A percentile compares a stretch with the other conserved stretches of the same genome.
phyloP scores from a whole-genome alignment of 2,329 filamentous ascomycete genomes.

The Paracorniculantispora psalliotae region DNA sequence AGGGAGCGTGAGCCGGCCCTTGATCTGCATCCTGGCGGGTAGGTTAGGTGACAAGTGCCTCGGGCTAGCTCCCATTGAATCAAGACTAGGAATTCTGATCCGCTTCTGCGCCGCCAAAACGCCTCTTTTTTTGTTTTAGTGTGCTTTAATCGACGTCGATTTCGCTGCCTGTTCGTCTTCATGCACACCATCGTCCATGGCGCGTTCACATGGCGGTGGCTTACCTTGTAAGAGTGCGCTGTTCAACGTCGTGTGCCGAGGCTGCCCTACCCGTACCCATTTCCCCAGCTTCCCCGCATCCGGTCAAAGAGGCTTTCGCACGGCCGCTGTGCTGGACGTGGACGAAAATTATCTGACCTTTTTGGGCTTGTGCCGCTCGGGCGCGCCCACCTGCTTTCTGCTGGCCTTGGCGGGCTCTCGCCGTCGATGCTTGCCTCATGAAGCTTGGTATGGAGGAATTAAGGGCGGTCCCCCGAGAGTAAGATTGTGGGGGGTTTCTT shows the following conservation, averaged over 20 bases:
- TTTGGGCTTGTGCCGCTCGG: not conserved
- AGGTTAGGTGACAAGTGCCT: not conserved
- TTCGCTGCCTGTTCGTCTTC: not conserved
- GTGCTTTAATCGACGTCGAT: not conserved
- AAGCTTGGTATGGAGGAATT: not conserved
- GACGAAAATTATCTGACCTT: not conserved
- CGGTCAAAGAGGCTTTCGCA: not conserved
- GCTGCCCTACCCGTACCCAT: slow-evolving; percentile 4
- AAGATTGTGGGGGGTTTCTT: not conserved
- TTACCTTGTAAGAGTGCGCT: not conserved
- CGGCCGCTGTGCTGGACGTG: too few species aligned
- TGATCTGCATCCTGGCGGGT: not conserved
- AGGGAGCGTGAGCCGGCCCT: not conserved
- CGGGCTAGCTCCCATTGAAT: not conserved
- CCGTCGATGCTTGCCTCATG: not conserved
- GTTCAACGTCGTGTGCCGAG: slow-evolving; percentile 5
- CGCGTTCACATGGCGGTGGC: slow-evolving; percentile 9
- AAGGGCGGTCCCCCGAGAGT: not conserved
- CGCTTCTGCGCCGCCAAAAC: not conserved
- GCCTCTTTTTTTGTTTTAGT: not conserved
- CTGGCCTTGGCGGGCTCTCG: not conserved
- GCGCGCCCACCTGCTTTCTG: too few species aligned
- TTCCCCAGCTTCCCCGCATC: not conserved
- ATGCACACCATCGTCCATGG: not conserved
- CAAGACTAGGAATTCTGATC: not conserved